Percentiles rank a stretch among this genome's conserved stretches.
phyloP scores from a whole-genome alignment of 2,329 filamentous ascomycete species.

The Fusarium temperatum region DNA sequence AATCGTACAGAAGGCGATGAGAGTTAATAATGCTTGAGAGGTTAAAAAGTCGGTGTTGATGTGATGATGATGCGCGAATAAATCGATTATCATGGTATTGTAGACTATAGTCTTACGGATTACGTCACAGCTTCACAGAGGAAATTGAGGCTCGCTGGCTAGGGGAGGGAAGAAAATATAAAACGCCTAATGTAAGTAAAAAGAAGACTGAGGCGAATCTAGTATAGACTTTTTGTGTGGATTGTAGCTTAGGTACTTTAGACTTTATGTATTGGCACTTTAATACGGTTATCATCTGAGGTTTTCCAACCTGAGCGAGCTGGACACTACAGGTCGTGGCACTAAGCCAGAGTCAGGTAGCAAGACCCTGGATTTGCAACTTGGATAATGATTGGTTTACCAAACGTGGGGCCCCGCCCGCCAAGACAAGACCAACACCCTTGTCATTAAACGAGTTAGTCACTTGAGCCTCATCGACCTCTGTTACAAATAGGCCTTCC shows the following conservation, averaged over 20 bases:
- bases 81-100: not conserved
- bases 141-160: not conserved
- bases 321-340: too few species aligned
- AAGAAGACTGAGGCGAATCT: accelerated
- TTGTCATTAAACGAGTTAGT: too few species aligned
- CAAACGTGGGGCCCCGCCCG: too few species aligned
- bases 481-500: not conserved
- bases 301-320: too few species aligned
- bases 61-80: not conserved
- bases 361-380: too few species aligned
- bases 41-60: not conserved
- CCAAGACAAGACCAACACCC: too few species aligned
- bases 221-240: accelerated
- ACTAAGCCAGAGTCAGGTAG: too few species aligned
- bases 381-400: too few species aligned
- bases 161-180: too few species aligned
- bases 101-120: not conserved
- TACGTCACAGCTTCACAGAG: not conserved
- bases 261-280: too few species aligned
- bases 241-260: too few species aligned
- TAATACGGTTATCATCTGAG: too few species aligned
- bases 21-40: accelerated
- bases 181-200: accelerated
- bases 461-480: not conserved
- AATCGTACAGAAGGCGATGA: accelerated